Percentiles rank a stretch among this genome's conserved stretches.
phyloP scores from a whole-genome alignment of 768 basidiomycete species.

The Postia placenta region DNA sequence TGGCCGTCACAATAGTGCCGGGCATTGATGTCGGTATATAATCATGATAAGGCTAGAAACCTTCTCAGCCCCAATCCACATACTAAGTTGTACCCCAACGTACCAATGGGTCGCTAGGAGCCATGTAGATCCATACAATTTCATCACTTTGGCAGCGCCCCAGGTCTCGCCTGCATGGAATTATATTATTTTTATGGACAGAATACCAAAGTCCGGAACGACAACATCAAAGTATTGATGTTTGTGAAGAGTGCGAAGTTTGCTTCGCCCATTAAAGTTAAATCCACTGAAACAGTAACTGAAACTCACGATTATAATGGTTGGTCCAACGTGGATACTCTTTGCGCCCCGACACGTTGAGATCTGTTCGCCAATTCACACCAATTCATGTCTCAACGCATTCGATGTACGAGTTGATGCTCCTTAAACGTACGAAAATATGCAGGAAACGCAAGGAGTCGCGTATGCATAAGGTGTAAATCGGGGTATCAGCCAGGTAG shows the following conservation, averaged over 20 bases:
- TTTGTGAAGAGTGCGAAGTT: slow-evolving; percentile 51
- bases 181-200: slow-evolving; percentile 38
- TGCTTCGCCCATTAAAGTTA: slow-evolving; percentile 26
- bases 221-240: slow-evolving; percentile 48
- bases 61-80: not conserved
- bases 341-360: slow-evolving; percentile 58
- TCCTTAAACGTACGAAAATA: slow-evolving; percentile 43
- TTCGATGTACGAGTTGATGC: slow-evolving; percentile 19
- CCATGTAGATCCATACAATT: slow-evolving; percentile 33
- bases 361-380: slow-evolving; percentile 33
- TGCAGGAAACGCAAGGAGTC: slow-evolving; percentile 54
- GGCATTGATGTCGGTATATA: slow-evolving; percentile 49
- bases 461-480: slow-evolving; percentile 53
- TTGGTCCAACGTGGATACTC: slow-evolving; percentile 58
- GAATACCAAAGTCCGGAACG: slow-evolving; percentile 51
- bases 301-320: slow-evolving; percentile 52
- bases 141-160: slow-evolving; percentile 32
- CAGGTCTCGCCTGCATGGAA: slow-evolving; percentile 29
- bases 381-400: slow-evolving; percentile 29
- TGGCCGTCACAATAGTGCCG: slow-evolving; percentile 47
- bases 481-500: slow-evolving; percentile 51
- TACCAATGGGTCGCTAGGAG: slow-evolving; percentile 33
- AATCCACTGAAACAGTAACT: not conserved
- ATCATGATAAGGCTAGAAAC: slow-evolving; percentile 54
- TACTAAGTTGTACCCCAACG: not conserved